Evolutionary conservation across 495 filamentous ascomycete species (phyloP), one percentile per base, ranked within the genome.

Genomic region (Sordaria brevicollis): DNA sequence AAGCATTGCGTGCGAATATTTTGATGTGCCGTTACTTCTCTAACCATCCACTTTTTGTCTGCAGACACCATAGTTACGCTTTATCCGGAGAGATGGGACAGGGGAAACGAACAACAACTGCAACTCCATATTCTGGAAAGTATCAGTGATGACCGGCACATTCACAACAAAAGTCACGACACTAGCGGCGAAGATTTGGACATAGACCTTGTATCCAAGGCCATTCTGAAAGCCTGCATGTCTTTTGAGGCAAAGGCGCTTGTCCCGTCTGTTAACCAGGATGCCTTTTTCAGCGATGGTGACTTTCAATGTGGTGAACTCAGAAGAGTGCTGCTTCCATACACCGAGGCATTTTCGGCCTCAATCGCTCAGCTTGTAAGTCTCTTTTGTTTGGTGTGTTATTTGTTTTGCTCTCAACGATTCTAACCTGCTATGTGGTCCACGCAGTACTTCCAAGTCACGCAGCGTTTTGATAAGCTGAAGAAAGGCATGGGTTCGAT

Each of bases 161-260:
- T 68, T 0, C 65, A 67, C 35, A 41, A 70, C 41, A 33, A 49
- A 21, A 54, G 19, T 11, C 9, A 11, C 9, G 21, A 15, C 3
- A 54, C 21, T 1, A 11, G 43, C 43, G 37, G 19, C n/a, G 11
- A 41, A 25, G 10, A 71, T 15, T 7, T 70, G 35, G 17, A 66
- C 6, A 66, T 66, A 11, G 21, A 67, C 8, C n/a, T 35, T 15
- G 25, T 68, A 11, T 17, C 33, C 9, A 67, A 67, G 39, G 35
- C 41, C 19, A 68, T 71, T 7, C 39, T 71, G 0, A 68, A 68
- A 2, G 62, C 65, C 19, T 68, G 65, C 5, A 35, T 71, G 38
- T 34, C 65, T 0, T 71, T 71, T 2, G 69, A 68, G 34, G 69
- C 66, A n/a, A 71, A 68, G 34, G 69, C 66, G 5, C 67, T 71